These are phyloP conservation scores for Chaetomium sp. DNA, from an alignment of 2,329 filamentous ascomycete species.

Conservation along the genomic window DNA sequence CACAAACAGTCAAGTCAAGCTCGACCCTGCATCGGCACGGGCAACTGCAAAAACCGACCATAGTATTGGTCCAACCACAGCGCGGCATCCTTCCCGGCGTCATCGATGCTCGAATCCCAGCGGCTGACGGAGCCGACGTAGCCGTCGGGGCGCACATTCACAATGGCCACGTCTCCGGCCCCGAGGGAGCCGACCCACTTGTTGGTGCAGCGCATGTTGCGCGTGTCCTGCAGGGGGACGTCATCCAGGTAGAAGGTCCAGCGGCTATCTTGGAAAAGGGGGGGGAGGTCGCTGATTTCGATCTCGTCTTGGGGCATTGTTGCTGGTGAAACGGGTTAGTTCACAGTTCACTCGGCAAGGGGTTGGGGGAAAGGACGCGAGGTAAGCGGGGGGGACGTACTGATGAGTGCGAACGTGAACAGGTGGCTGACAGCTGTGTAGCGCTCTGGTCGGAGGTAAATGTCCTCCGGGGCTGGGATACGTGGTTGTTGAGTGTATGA, in stretches of 20 bases:
- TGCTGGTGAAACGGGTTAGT: conserved; percentile 41
- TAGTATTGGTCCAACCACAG: conserved; percentile 59
- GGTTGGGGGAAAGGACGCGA: background rate
- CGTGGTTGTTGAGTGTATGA: conserved; percentile 65
- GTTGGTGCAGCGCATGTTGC: conserved; percentile 58
- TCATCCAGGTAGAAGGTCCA: conserved; percentile 77
- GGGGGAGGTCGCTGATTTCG: conserved; percentile 67
- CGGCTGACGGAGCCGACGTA: conserved; percentile 68
- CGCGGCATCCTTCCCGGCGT: conserved; percentile 54
- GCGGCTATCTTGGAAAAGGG: conserved; percentile 62
- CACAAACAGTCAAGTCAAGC: background rate
- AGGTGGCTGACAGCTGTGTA: conserved; percentile 69
- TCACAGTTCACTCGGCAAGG: conserved; percentile 16
- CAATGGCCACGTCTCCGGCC: conserved; percentile 60
- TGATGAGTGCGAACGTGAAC: conserved; percentile 71
- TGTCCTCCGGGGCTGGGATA: conserved; percentile 60
- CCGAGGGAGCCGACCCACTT: conserved; percentile 68
- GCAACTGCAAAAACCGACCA: conserved; percentile 56
- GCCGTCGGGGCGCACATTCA: conserved; percentile 72
- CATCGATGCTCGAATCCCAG: conserved; percentile 55
- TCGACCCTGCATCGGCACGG: conserved; percentile 29
- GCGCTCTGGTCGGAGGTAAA: conserved; percentile 66
- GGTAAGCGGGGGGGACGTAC: conserved; percentile 44
- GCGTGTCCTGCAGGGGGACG: conserved; percentile 57
- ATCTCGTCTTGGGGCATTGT: conserved; percentile 63